Percentiles rank a stretch among this genome's conserved stretches.
phyloP scores from a whole-genome alignment of 495 filamentous ascomycete genomes.

The Tuber umbilicatum region DNA sequence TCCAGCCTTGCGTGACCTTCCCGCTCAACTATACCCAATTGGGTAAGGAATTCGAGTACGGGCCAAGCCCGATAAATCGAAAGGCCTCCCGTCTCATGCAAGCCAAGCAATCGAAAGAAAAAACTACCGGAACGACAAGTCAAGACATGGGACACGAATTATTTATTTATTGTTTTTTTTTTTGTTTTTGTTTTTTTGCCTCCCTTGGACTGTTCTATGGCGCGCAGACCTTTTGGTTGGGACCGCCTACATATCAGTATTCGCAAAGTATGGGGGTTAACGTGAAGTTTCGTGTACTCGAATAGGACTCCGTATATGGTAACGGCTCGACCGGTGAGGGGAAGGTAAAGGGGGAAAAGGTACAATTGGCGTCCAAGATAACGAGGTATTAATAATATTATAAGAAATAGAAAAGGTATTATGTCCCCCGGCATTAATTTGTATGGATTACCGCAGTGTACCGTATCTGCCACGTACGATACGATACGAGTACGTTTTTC shows the following conservation, averaged over 20 bases:
- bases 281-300: background rate
- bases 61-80: constrained; percentile 3
- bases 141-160: background rate
- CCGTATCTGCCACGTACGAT: background rate
- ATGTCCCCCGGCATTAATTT: background rate
- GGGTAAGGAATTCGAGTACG: background rate
- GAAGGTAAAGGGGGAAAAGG: background rate
- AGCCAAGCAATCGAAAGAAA: background rate
- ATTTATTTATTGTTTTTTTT: background rate
- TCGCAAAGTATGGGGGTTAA: background rate
- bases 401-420: background rate
- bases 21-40: background rate
- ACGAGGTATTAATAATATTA: background rate
- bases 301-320: background rate
- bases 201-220: background rate
- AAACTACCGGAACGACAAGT: constrained; percentile 1
- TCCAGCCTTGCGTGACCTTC: background rate
- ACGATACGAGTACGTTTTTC: background rate
- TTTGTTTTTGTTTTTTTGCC: background rate
- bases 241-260: background rate
- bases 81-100: constrained; percentile 1
- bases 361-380: background rate
- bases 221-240: background rate
- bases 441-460: background rate
- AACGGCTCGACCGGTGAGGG: background rate